Conservation (phyloP, 257 asterid genomes). For the Thymus mandschuricus region DNA sequence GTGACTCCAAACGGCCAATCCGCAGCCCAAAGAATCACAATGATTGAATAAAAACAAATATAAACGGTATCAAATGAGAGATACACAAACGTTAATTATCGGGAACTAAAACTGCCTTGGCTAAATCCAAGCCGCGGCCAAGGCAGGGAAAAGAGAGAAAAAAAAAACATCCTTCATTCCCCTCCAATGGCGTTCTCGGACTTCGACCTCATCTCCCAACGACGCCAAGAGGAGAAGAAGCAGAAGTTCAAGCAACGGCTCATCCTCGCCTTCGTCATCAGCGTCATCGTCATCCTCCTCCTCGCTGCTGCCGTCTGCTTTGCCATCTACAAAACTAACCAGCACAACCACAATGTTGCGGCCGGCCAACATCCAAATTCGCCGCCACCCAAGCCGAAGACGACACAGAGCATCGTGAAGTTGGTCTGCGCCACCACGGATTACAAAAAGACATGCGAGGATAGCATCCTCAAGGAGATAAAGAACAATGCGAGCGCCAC, state of each 20-base stretch:
- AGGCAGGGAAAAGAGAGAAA: slow-evolving; percentile 56
- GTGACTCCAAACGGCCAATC: no score
- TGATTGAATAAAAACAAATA: not conserved
- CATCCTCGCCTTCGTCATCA: slow-evolving; percentile 43
- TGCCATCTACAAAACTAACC: slow-evolving; percentile 36
- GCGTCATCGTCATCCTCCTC: slow-evolving; percentile 41
- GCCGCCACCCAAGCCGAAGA: not conserved
- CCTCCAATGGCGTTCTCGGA: slow-evolving; percentile 85
- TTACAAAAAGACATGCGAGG: slow-evolving; percentile 62
- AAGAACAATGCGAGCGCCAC: slow-evolving; percentile 35
- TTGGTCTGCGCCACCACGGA: slow-evolving; percentile 63
- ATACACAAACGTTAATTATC: slow-evolving; percentile 16
- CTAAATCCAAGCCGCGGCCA: slow-evolving; percentile 49
- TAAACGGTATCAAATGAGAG: not conserved
- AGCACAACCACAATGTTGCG: not conserved
- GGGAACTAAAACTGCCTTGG: slow-evolving; percentile 71
- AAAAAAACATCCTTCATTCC: not conserved
- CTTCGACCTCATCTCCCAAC: slow-evolving; percentile 81
- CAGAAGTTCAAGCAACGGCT: slow-evolving; percentile 44
- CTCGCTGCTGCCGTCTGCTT: slow-evolving; percentile 57
- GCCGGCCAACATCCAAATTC: not conserved
- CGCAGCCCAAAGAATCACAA: not conserved
- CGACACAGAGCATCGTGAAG: slow-evolving; percentile 48
- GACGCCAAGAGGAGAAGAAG: slow-evolving; percentile 54
- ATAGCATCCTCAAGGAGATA: slow-evolving; percentile 47